Evolutionary conservation across 176 grass and related monocot species (phyloP), one percentile per base, ranked within the genome.

Genomic region (Oropetium thomaeum): DNA sequence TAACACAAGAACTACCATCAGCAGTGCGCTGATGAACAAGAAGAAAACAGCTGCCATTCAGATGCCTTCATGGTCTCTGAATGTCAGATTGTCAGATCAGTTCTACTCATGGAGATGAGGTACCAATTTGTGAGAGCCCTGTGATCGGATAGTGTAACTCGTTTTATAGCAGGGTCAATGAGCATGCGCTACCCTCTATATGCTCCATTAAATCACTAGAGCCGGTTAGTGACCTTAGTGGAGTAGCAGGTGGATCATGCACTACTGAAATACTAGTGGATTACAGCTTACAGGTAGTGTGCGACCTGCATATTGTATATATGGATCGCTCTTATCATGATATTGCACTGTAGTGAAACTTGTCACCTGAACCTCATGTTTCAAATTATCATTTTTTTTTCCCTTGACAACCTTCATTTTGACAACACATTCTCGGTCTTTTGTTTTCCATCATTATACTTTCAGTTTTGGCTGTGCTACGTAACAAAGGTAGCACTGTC

Each of bases 281-380:
- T 78, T 82, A 81, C n/a, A n/a, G n/a, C n/a, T n/a, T n/a, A n/a
- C 79, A 87, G 79, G 66, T 87, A 82, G 64, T 34, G 55, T 44
- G 57, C 60, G 62, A 70, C 64, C 44, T 86, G 64, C 64, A 81
- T n/a, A n/a, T n/a, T n/a, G n/a, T n/a, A n/a, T n/a, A n/a, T n/a
- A n/a, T n/a, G n/a, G n/a, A n/a, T n/a, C n/a, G n/a, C n/a, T n/a
- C n/a, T n/a, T n/a, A n/a, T n/a, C n/a, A n/a, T n/a, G n/a, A n/a
- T n/a, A n/a, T n/a, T n/a, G n/a, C n/a, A n/a, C n/a, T n/a, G n/a
- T n/a, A n/a, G n/a, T n/a, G n/a, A n/a, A n/a, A n/a, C n/a, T n/a
- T n/a, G n/a, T n/a, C n/a, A n/a, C n/a, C n/a, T n/a, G n/a, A n/a
- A n/a, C n/a, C n/a, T n/a, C n/a, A n/a, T 55, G 38, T 12, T 5